Conservation (phyloP, 2,329 filamentous ascomycete species). For the Cladosporium colombiae region DNA sequence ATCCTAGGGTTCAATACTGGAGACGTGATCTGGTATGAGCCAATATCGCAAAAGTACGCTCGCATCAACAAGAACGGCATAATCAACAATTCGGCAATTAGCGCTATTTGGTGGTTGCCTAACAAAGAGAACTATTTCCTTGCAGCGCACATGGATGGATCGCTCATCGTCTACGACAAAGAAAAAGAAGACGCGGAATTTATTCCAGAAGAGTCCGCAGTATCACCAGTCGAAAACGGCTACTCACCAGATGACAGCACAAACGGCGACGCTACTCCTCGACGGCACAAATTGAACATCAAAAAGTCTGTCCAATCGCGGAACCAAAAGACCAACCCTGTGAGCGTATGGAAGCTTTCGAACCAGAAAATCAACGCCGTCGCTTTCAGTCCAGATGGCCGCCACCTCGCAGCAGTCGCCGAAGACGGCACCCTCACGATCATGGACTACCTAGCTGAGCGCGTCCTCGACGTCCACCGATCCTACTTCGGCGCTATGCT, state of each 20-base stretch:
- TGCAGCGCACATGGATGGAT: constrained; percentile 88
- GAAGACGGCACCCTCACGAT: constrained; percentile 89
- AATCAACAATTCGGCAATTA: constrained; percentile 83
- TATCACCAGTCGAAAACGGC: constrained; percentile 33
- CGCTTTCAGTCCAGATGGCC: constrained; percentile 85
- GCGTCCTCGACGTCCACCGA: constrained; percentile 81
- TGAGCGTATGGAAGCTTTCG: constrained; percentile 88
- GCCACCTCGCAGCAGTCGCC: constrained; percentile 83
- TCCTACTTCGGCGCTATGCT: constrained; percentile 92
- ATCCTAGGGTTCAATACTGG: constrained; percentile 95
- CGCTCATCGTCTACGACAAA: constrained; percentile 92
- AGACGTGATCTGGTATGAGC: constrained; percentile 98
- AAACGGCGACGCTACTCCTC: constrained; percentile 32
- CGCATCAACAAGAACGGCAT: constrained; percentile 95
- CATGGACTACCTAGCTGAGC: constrained; percentile 88
- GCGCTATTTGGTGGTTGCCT: constrained; percentile 89
- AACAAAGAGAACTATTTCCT: constrained; percentile 92
- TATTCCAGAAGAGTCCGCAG: constrained; percentile 57
- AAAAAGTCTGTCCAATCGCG: constrained; percentile 91
- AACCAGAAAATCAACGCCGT: constrained; percentile 90
- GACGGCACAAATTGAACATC: constrained; percentile 60
- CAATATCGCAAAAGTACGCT: constrained; percentile 92
- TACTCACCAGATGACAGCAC: constrained; percentile 30
- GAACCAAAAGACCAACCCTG: constrained; percentile 90
- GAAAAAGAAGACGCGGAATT: constrained; percentile 89